Percentiles rank a stretch among this genome's conserved stretches.
Conservation (phyloP, 495 filamentous ascomycete genomes). For the Xylaria telfairii region DNA sequence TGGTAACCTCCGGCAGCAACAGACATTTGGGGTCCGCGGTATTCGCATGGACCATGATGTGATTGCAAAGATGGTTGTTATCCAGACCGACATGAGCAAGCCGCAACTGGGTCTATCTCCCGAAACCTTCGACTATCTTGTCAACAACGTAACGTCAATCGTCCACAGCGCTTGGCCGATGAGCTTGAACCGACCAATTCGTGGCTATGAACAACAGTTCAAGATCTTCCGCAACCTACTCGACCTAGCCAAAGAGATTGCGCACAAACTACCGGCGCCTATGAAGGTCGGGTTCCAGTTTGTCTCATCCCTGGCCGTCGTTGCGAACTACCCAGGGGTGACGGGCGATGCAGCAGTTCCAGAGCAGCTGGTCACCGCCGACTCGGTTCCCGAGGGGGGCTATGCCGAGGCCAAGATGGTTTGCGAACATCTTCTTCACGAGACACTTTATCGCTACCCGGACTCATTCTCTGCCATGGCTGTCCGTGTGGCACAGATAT, state of each 20-base stretch:
- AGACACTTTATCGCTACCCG: not conserved
- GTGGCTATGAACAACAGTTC: constrained; percentile 57
- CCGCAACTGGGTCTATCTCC: constrained; percentile 52
- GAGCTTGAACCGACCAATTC: constrained; percentile 50
- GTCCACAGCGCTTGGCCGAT: constrained; percentile 66
- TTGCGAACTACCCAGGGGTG: constrained; percentile 49
- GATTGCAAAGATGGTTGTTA: constrained; percentile 48
- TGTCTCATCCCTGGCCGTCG: constrained; percentile 59
- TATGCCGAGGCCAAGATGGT: not conserved
- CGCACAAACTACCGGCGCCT: constrained; percentile 21
- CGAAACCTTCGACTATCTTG: constrained; percentile 46
- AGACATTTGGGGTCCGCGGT: constrained; percentile 45
- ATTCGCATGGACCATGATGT: constrained; percentile 38
- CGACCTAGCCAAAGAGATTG: constrained; percentile 47
- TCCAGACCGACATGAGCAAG: constrained; percentile 55
- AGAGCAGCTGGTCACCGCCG: not conserved
- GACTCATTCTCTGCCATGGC: constrained; percentile 51
- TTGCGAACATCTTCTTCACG: not conserved
- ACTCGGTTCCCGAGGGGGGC: not conserved
- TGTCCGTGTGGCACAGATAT: constrained; percentile 57
- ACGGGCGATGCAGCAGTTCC: constrained; percentile 32
- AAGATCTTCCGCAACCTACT: constrained; percentile 53
- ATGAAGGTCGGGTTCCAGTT: constrained; percentile 51
- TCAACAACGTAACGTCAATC: constrained; percentile 56
- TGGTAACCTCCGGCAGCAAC: constrained; percentile 42